phyloP scores from a whole-genome alignment of 2,329 filamentous ascomycete species.

The Knoxdaviesia proteae region DNA sequence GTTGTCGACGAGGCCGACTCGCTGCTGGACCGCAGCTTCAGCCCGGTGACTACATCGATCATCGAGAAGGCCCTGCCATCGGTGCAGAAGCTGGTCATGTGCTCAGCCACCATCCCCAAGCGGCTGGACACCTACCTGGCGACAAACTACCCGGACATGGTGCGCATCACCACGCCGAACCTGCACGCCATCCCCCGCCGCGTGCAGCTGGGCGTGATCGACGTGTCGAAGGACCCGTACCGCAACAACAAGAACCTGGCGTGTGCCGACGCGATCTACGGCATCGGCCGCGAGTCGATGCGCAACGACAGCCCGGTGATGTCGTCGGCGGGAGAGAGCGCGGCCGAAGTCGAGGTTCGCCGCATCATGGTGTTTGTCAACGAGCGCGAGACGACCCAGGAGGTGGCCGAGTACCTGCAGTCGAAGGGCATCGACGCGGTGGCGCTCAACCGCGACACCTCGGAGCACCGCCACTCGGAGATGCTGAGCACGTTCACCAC shows the following conservation, averaged over 20 bases:
- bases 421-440: conserved; percentile 77
- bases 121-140: conserved; percentile 73
- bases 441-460: conserved; percentile 67
- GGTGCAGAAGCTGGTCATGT: conserved; percentile 70
- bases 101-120: conserved; percentile 86
- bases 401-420: conserved; percentile 58
- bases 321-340: conserved; percentile 6
- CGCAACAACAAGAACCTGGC: conserved; percentile 81
- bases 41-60: conserved; percentile 60
- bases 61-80: conserved; percentile 66
- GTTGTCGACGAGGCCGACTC: conserved; percentile 93
- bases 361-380: conserved; percentile 93
- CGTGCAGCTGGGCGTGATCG: conserved; percentile 82
- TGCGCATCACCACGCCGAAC: conserved; percentile 80
- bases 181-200: conserved; percentile 87
- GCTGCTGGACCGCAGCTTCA: conserved; percentile 81
- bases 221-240: conserved; percentile 83
- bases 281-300: conserved; percentile 59
- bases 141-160: conserved; percentile 62
- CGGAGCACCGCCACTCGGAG: conserved; percentile 56
- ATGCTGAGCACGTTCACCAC: conserved; percentile 57
- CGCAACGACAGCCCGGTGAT: conserved; percentile 30
- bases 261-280: conserved; percentile 87
- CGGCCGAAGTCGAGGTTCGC: conserved; percentile 45
- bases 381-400: conserved; percentile 71